Evolutionary conservation across 2,329 filamentous ascomycete species (phyloP).

Genomic region (Apiospora phragmitis): DNA sequence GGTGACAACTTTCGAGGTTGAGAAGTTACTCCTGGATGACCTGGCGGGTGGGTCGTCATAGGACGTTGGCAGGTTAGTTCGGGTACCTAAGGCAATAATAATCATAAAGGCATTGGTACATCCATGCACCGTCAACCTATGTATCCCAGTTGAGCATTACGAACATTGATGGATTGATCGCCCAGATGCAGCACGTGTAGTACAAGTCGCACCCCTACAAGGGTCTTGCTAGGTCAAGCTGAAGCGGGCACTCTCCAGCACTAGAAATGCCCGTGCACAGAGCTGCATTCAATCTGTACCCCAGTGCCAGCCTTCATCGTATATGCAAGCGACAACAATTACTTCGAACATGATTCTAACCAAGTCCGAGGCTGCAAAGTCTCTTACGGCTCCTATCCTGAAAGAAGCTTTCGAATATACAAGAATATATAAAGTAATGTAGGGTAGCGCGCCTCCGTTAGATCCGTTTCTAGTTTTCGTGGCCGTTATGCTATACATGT

Average conservation of each 20-base stretch:
- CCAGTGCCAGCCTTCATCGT: background rate
- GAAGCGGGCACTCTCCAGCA: background rate
- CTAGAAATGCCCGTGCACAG: background rate
- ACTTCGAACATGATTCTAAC: background rate
- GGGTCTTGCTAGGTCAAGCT: background rate
- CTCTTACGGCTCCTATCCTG: background rate
- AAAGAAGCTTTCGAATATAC: background rate
- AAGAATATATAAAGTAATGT: background rate
- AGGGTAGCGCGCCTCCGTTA: background rate
- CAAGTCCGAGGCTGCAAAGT: background rate
- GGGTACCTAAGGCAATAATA: background rate
- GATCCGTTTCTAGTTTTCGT: background rate
- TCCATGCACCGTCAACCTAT: background rate
- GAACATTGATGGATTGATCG: background rate
- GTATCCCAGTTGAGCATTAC: background rate
- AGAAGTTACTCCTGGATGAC: slow-evolving; percentile 7
- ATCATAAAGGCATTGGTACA: background rate
- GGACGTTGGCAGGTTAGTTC: background rate
- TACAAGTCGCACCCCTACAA: background rate
- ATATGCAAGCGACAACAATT: background rate
- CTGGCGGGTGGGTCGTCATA: slow-evolving; percentile 7
- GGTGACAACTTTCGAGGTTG: background rate
- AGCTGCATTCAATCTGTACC: background rate
- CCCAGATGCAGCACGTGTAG: slow-evolving; percentile 3
- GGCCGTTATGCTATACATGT: background rate